phyloP scores from a whole-genome alignment of 768 basidiomycete genomes.

The Pulveroboletus sp. region DNA sequence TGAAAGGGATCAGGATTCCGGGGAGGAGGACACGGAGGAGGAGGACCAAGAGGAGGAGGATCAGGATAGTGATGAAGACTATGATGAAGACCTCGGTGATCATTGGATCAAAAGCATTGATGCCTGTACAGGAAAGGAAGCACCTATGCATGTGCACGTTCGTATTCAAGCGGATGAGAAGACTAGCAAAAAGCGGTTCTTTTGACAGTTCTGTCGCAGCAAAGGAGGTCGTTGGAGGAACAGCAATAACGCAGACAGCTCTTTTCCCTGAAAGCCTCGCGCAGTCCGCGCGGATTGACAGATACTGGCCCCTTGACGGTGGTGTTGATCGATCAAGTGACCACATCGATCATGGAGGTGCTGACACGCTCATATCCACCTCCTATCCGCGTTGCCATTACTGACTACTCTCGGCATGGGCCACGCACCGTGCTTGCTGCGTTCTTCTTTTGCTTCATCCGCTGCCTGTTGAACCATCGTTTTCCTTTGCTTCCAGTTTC shows the following conservation, averaged over 20 bases:
- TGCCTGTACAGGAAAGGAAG: slow-evolving; percentile 56
- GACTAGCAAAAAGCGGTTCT: slow-evolving; percentile 70
- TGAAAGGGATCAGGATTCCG: slow-evolving; percentile 32
- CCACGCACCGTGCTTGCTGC: neutral
- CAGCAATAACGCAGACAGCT: neutral
- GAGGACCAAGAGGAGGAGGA: slow-evolving; percentile 39
- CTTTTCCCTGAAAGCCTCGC: slow-evolving; percentile 8
- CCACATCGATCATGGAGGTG: slow-evolving; percentile 1
- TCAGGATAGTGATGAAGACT: slow-evolving; percentile 28
- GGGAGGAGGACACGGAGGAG: slow-evolving; percentile 34
- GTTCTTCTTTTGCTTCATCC: neutral
- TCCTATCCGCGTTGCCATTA: neutral
- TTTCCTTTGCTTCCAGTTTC: neutral
- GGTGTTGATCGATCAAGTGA: slow-evolving; percentile 12
- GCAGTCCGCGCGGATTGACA: slow-evolving; percentile 15
- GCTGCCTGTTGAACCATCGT: neutral
- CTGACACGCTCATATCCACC: neutral
- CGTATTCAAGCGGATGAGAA: slow-evolving; percentile 76
- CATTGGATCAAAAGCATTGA: slow-evolving; percentile 80
- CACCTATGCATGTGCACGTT: slow-evolving; percentile 64
- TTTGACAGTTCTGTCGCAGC: slow-evolving; percentile 35
- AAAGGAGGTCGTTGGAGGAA: neutral
- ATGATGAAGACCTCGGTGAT: slow-evolving; percentile 80
- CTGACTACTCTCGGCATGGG: neutral
- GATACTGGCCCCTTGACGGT: neutral